A percentile compares a stretch with the other conserved stretches of the same genome.
Conservation (phyloP, 306 rosid species). For the Trifolium fragiferum region DNA sequence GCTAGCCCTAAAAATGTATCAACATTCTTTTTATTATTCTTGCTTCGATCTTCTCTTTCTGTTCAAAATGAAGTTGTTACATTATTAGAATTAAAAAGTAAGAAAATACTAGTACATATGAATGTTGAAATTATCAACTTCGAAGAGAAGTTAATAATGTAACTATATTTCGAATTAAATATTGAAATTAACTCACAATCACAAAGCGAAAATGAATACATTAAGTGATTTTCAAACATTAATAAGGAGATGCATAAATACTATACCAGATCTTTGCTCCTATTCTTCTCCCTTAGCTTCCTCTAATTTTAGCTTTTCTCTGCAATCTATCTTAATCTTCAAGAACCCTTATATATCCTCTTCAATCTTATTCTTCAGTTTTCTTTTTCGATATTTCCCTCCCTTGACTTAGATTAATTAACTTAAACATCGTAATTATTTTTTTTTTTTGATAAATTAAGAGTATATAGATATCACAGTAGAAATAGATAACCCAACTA, state of each 20-base stretch:
- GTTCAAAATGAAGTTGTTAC: neutral
- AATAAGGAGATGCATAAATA: neutral
- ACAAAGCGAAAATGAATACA: too few relatives aligned
- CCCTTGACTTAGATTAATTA: too few relatives aligned
- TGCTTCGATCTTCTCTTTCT: neutral
- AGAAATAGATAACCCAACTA: too few relatives aligned
- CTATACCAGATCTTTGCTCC: neutral
- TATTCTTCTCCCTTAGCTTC: too few relatives aligned
- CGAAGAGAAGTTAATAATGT: neutral
- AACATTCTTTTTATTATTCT: neutral
- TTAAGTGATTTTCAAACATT: neutral
- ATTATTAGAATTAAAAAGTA: neutral
- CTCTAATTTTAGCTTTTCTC: too few relatives aligned
- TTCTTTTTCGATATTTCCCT: too few relatives aligned
- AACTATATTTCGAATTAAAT: neutral
- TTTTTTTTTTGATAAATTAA: too few relatives aligned
- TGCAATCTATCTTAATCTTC: too few relatives aligned
- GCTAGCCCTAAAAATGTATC: neutral
- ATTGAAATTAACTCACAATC: neutral
- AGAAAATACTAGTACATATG: neutral
- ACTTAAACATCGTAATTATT: too few relatives aligned
- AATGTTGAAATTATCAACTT: neutral
- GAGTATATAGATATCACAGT: too few relatives aligned
- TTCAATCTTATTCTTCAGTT: too few relatives aligned
- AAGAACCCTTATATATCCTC: too few relatives aligned